Base-by-base conservation (phyloP, 768 basidiomycete genomes). In the Myochromella boudieri region DNA sequence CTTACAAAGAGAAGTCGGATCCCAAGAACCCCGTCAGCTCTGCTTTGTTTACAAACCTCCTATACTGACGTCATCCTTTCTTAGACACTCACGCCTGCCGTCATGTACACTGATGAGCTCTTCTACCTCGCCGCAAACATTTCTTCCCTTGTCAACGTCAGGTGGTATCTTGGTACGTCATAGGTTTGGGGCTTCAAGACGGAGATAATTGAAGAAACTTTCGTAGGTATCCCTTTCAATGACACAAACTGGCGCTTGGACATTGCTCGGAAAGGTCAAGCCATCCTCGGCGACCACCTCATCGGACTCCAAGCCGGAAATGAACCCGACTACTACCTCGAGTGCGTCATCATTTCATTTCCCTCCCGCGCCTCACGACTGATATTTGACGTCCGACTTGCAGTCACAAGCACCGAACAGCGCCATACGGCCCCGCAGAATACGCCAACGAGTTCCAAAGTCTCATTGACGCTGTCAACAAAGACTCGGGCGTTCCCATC, bases 231-330 rank as follows among this genome's bases (percentile, higher is more conserved):
- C 31, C 84, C 84, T 0, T 87, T 89, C 70, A 85, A 87, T 58
- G 76, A 85, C 38, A 78, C 79, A 11, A 65, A 81, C 59, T 78
- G 75, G 69, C 66, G 75, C 4, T 59, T 82, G 11, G 61, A 60
- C 20, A 80, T 86, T 24, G 84, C 81, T 6, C 74, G 80, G 57
- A 63, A 75, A 31, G 80, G 80, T 3, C 75, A 87, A 59, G 51
- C 63, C 14, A 82, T 88, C 48, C 69, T 91, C 1, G 88, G 88
- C 1, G 67, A 76, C 39, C 72, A 79, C 49, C 66, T 91, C 15
- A 62, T 85, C n/a, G 88, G 84, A 0, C 63, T 87, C 6, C 83
- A 87, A 60, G 77, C 81, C 1, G 87, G 82, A 2, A 89, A 91
- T 59, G 88, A 91, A 64, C 88, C 87, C 12, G 88, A 92, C 68